A percentile compares a stretch with the other conserved stretches of the same genome.
phyloP scores from a whole-genome alignment of 768 basidiomycete species.

The Xanthoconium purpureum region DNA sequence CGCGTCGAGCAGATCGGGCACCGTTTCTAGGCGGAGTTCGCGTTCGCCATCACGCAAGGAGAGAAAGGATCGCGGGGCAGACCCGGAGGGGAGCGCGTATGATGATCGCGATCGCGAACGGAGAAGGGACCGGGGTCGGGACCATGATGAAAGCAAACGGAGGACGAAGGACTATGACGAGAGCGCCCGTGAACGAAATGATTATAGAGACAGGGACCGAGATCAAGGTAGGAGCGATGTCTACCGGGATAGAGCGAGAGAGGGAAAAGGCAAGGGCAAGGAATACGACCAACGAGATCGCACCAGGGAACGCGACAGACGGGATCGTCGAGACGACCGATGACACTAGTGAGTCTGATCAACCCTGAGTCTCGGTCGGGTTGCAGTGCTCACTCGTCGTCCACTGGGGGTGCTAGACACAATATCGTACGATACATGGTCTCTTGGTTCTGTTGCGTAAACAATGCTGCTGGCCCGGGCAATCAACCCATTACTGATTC shows the following conservation, averaged over 20 bases:
- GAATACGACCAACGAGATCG: conserved; percentile 10
- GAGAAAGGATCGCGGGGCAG: conserved; percentile 3
- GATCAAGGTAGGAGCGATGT: conserved; percentile 15
- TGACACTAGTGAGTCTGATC: background rate
- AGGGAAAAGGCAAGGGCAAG: conserved; percentile 1
- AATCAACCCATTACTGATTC: too few relatives aligned
- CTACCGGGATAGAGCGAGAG: conserved; percentile 29
- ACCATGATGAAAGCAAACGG: conserved; percentile 7
- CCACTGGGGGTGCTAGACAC: too few relatives aligned
- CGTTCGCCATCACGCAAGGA: conserved; percentile 42
- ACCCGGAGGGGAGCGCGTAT: conserved; percentile 10
- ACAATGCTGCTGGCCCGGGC: too few relatives aligned
- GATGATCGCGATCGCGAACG: conserved; percentile 16
- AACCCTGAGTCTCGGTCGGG: too few relatives aligned
- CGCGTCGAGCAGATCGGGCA: conserved; percentile 34
- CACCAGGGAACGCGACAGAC: conserved; percentile 19
- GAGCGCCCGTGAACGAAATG: conserved; percentile 16
- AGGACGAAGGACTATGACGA: conserved; percentile 14
- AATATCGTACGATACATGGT: too few relatives aligned
- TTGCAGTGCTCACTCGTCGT: too few relatives aligned
- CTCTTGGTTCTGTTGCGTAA: too few relatives aligned
- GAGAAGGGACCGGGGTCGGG: conserved; percentile 12
- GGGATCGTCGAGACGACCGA: conserved; percentile 12
- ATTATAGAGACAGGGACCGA: conserved; percentile 12
- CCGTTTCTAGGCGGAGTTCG: conserved; percentile 48